These are phyloP conservation scores for Jacaranda copaia DNA, from an alignment of 257 asterid species.

Conservation along the genomic window DNA sequence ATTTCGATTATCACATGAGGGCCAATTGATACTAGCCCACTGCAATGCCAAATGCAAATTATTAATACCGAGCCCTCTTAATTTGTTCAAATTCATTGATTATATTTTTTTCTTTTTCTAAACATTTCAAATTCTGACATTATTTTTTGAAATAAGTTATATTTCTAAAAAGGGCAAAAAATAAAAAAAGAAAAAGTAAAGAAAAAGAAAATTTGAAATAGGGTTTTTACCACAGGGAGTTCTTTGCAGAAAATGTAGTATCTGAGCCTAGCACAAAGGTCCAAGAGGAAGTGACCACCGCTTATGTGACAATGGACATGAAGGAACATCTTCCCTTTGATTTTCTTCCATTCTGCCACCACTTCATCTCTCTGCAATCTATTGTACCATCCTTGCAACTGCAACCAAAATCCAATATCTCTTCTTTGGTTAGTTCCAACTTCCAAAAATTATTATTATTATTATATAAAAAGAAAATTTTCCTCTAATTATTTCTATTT, in stretches of 20 bases:
- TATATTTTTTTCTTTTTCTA: too few species aligned
- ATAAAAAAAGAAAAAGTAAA: too few species aligned
- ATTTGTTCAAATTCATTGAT: too few species aligned
- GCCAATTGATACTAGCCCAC: too few species aligned
- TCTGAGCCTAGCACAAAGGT: conserved; percentile 71
- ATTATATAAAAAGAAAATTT: too few species aligned
- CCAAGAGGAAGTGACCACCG: conserved; percentile 83
- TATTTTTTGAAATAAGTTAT: too few species aligned
- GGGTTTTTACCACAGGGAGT: conserved; percentile 79
- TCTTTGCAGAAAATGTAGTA: conserved; percentile 88
- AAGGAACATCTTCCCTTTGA: conserved; percentile 87
- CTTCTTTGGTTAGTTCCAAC: not conserved
- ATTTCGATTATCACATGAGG: too few species aligned
- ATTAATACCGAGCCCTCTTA: too few species aligned
- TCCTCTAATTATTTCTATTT: too few species aligned
- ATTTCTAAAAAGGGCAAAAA: not conserved
- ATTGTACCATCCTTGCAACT: conserved; percentile 97
- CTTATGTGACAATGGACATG: conserved; percentile 97
- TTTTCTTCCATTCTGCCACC: conserved; percentile 96
- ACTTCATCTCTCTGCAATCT: conserved; percentile 93
- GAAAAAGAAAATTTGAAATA: not conserved
- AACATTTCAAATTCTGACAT: too few species aligned
- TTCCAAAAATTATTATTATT: too few species aligned
- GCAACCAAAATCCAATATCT: conserved; percentile 33
- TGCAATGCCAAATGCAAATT: too few species aligned